Base-by-base conservation (phyloP, 768 basidiomycete genomes). In the Pleurotus eryngii region DNA sequence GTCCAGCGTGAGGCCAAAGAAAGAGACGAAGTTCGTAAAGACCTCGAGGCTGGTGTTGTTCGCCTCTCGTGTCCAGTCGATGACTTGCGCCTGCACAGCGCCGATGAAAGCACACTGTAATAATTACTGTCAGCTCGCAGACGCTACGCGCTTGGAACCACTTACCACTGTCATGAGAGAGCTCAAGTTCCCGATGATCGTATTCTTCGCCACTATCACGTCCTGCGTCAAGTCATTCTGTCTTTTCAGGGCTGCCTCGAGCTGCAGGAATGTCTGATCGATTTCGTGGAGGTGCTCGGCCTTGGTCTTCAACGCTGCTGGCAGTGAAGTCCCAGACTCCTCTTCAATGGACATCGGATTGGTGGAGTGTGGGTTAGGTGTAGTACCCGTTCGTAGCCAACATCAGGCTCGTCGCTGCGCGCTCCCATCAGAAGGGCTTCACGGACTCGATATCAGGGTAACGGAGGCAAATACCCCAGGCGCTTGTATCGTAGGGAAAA, bases 181-280 rank as follows among this genome's bases (percentile, higher is more conserved):
- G 17, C 20, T 53, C 1, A 40, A n/a, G 22, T 53, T 40, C 6
- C 22, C 49, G 38, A 35, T n/a, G 22, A 35, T 35, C n/a, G 27
- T 50, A 20, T 30, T 50, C 24, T 50, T 50, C n/a, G 49, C 49
- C 49, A 37, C 20, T 50, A 50, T 50, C 49, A 18, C n/a, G 27
- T 12, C 38, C 8, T 15, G 6, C 5, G 49, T 50, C 15, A 35
- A 15, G 24, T 30, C 49, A 17, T 50, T 35, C 22, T 22, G 49
- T 35, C 38, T 50, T 35, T 30, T 50, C 5, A 50, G 11, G 4
- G n/a, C 49, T n/a, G 30, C 49, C 11, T 50, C 49, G 4, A 50
- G n/a, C 5, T 24, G n/a, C 18, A 35, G 22, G 15, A 50, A 50
- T 17, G 49, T 30, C n/a, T 50, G n/a, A 9, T 30, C 49, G 4